Evolutionary conservation across 2,329 filamentous ascomycete genomes (phyloP), one percentile per base, ranked within the genome.

Genomic region (Thyridium curvatum): DNA sequence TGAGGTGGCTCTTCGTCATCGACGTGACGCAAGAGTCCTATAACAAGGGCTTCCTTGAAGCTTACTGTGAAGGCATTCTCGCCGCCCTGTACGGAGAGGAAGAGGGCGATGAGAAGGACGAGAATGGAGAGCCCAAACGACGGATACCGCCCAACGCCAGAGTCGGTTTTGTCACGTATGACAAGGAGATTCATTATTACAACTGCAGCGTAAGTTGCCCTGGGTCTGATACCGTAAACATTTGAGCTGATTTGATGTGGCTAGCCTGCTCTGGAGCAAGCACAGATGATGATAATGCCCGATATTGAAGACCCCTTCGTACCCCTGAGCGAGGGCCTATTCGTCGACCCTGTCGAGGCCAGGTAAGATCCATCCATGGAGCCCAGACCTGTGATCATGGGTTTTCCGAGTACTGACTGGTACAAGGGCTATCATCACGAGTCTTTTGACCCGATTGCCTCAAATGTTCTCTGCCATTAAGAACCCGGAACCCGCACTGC

Each of bases 251-350:
- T 12, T 15, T 17, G 32, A 34, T 12, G 18, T 8, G 37, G 18
- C 31, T 45, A 87, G 82, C 64, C 88, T 30, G 74, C 74, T 31
- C 69, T 96, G 32, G 84, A 93, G 40, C 82, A 89, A 63, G 88
- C 93, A 9, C 93, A 98, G 57, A 96, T 98, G 88, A 79, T 98
- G 71, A 90, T 98, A 37, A 95, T 98, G 87, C 86, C 93, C 4
- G 93, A 98, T 56, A 76, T 98, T 35, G 90, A 97, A 53, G 93
- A 98, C 49, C 93, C 93, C 0, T 98, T 98, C 58, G 81, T 97
- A 13, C 90, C 93, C 3, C 71, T 98, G 14, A 88, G 86, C 46
- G 86, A 94, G 41, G 90, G 91, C 13, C 72, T 98, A 9, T 97
- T 97, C 59, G 91, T 97, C 13, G 91, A 98, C 59, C 89, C 93